These are phyloP conservation scores for Alternaria viburni DNA, from an alignment of 2,329 filamentous ascomycete genomes.

Conservation along the genomic window DNA sequence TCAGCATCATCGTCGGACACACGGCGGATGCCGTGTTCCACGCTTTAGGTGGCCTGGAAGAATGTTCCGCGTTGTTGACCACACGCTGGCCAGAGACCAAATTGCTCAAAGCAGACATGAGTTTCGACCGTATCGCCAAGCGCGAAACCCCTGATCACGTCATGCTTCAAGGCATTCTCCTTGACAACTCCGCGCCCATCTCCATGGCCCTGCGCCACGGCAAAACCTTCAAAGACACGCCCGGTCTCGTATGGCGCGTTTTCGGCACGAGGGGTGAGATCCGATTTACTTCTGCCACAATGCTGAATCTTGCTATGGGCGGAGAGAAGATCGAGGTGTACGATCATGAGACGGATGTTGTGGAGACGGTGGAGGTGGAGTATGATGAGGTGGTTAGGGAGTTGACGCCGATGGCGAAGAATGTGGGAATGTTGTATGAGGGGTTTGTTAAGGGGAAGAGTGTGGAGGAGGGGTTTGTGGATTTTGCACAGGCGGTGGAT, in stretches of 20 bases:
- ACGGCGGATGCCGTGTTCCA: not conserved
- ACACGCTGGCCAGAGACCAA: not conserved
- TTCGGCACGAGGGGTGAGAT: not conserved
- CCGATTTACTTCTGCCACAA: not conserved
- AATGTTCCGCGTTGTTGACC: not conserved
- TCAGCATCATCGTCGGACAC: not conserved
- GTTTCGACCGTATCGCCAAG: not conserved
- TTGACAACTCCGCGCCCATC: not conserved
- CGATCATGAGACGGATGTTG: constrained; percentile 55
- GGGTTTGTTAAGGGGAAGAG: constrained; percentile 51
- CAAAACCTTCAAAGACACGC: not conserved
- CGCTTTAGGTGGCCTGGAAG: not conserved
- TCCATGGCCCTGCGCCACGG: not conserved
- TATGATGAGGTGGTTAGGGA: constrained; percentile 58
- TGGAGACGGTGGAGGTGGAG: constrained; percentile 53
- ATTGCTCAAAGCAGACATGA: not conserved
- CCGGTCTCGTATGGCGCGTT: not conserved
- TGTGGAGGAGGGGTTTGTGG: constrained; percentile 4
- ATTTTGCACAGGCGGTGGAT: not conserved
- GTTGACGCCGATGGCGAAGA: constrained; percentile 47
- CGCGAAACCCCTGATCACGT: not conserved
- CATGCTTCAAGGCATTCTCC: not conserved
- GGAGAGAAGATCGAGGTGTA: constrained; percentile 58
- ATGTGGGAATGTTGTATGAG: constrained; percentile 63
- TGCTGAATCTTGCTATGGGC: constrained; percentile 39